Percentiles rank a stretch among this genome's conserved stretches.
These are phyloP conservation scores for Sugiyamaella neomexicana DNA, from an alignment of 1,139 yeast genomes.

Conservation along the genomic window DNA sequence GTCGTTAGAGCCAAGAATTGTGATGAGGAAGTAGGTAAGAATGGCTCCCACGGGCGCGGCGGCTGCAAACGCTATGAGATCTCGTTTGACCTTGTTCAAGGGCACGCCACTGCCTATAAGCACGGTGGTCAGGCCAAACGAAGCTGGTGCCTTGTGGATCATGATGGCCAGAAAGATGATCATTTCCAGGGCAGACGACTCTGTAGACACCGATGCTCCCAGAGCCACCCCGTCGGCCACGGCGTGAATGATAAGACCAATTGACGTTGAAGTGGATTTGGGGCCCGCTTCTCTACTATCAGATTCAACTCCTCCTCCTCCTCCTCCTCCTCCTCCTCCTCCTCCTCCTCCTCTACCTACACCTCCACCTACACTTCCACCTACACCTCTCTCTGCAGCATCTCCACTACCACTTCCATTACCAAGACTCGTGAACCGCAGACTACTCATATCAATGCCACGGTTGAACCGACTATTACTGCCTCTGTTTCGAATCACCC, in stretches of 20 bases:
- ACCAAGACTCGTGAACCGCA: conserved; percentile 21
- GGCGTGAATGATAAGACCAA: conserved; percentile 68
- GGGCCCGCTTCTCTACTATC: conserved; percentile 3
- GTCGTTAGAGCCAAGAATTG: conserved; percentile 37
- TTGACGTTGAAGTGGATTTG: conserved; percentile 41
- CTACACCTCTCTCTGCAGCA: conserved; percentile 8
- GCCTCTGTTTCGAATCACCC: conserved; percentile 3
- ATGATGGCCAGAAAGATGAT: conserved; percentile 60
- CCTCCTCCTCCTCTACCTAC: conserved; percentile 1
- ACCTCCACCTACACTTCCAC: conserved; percentile 9
- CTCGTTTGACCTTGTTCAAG: conserved; percentile 42
- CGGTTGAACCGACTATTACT: background rate
- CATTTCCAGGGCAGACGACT: conserved; percentile 49
- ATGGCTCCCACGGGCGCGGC: conserved; percentile 58
- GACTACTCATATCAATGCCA: conserved; percentile 15
- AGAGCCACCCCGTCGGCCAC: conserved; percentile 74
- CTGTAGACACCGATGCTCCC: conserved; percentile 58
- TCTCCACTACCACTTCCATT: background rate
- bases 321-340: conserved; percentile 7
- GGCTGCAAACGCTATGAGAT: conserved; percentile 50
- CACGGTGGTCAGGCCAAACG: conserved; percentile 65
- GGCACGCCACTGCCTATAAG: conserved; percentile 44
- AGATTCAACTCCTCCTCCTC: background rate
- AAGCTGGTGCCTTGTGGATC: conserved; percentile 73
- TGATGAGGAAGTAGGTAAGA: conserved; percentile 47